phyloP scores from a whole-genome alignment of 306 rosid genomes.

The Urtica urens region DNA sequence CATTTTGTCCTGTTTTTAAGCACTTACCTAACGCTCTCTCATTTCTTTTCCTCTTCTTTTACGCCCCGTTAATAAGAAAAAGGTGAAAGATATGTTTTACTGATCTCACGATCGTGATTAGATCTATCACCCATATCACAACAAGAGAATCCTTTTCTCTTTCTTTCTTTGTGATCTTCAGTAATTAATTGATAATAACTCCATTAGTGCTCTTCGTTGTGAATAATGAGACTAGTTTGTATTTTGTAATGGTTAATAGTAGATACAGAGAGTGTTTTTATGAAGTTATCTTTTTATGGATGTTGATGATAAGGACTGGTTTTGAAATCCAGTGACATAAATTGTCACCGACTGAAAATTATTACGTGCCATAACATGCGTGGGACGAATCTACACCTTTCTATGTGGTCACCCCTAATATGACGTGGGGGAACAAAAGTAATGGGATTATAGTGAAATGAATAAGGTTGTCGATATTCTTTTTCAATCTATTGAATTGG shows the following conservation, averaged over 20 bases:
- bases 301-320: too few relatives aligned
- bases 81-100: constrained; percentile 7
- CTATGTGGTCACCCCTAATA: not conserved
- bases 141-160: not conserved
- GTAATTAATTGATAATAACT: not conserved
- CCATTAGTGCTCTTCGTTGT: too few relatives aligned
- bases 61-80: not conserved
- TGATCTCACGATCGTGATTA: not conserved
- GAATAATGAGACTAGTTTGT: too few relatives aligned
- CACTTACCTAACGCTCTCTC: constrained; percentile 44
- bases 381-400: not conserved
- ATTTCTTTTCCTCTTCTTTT: not conserved
- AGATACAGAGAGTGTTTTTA: too few relatives aligned
- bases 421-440: too few relatives aligned
- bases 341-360: not conserved
- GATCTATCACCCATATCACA: constrained; percentile 1
- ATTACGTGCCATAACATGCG: constrained; percentile 19
- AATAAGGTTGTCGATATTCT: too few relatives aligned
- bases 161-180: not conserved
- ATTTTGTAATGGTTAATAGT: too few relatives aligned
- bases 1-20: constrained; percentile 43
- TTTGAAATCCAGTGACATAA: not conserved
- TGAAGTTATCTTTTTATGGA: too few relatives aligned
- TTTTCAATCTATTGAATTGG: too few relatives aligned
- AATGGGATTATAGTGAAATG: too few relatives aligned